Evolutionary conservation across 1,139 yeast genomes (phyloP), one percentile per base, ranked within the genome.

Genomic region (Candida neerlandica): DNA sequence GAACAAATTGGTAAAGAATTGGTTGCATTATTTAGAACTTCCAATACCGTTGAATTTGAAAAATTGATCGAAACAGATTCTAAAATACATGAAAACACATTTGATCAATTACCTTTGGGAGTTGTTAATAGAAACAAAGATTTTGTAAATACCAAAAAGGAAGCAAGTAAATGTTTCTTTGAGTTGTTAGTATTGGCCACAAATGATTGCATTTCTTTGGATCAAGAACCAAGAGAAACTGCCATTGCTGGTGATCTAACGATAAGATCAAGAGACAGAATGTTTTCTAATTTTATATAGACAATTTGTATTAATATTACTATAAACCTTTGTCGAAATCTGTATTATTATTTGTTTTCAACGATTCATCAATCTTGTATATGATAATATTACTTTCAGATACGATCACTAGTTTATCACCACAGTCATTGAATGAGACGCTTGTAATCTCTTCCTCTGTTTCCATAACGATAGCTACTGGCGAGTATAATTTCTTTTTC

Each of bases 131-230:
- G 60, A 44, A 54, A 54, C 1, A 42, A 56, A 2, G 56, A 55
- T n/a, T 60, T 50, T 19, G 54, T 71, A 7, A 71, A 73, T 51
- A 73, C 77, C 43, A 81, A 78, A 58, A 74, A 74, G 54, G 85
- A 86, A 58, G 94, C 92, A 1, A 81, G 91, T 9, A 81, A 82
- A 59, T 80, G 89, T 55, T 91, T 91, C 67, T 90, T 91, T 61
- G 96, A 91, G 63, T 67, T 91, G 63, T 74, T 92, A 59, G 94
- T 90, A 1, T 72, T 91, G 55, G 96, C 96, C 1, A 87, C 96
- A 7, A 77, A 84, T 50, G 94, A 87, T 58, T 85, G 92, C 46
- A 70, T 91, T 45, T 69, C 74, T 19, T 66, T 91, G 42, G 68
- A 80, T 29, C 97, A 91, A 69, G 58, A 62, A 2, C 56, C 49